These are phyloP conservation scores for Annulohypoxylon truncatum DNA, from an alignment of 2,329 filamentous ascomycete genomes.

Conservation along the genomic window DNA sequence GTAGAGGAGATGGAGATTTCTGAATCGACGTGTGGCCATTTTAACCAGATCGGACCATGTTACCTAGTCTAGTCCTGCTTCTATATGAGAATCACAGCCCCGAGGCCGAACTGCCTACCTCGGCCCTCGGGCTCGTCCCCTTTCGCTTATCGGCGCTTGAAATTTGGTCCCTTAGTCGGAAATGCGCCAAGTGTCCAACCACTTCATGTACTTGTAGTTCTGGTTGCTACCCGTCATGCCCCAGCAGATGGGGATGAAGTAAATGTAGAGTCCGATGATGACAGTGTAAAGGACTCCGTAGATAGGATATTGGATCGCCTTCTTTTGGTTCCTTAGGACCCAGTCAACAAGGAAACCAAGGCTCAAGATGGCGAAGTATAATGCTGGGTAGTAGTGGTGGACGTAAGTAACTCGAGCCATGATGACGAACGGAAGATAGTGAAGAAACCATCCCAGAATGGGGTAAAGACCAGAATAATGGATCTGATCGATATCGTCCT, in stretches of 20 bases:
- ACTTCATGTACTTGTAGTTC: slow-evolving; percentile 92
- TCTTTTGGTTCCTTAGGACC: slow-evolving; percentile 75
- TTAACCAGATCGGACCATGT: slow-evolving; percentile 25
- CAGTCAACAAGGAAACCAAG: slow-evolving; percentile 92
- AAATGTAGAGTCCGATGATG: slow-evolving; percentile 84
- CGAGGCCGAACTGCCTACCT: slow-evolving; percentile 9
- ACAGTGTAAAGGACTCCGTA: slow-evolving; percentile 79
- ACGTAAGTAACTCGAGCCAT: slow-evolving; percentile 99
- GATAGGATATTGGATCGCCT: slow-evolving; percentile 72
- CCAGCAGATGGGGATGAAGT: slow-evolving; percentile 95
- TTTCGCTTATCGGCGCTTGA: background rate
- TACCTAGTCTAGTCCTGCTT: slow-evolving; percentile 12
- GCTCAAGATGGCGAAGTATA: slow-evolving; percentile 95
- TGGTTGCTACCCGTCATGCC: slow-evolving; percentile 89
- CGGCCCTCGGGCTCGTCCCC: slow-evolving; percentile 6
- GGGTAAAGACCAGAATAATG: slow-evolving; percentile 95
- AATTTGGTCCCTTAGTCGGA: slow-evolving; percentile 65
- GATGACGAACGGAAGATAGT: slow-evolving; percentile 94
- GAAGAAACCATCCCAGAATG: slow-evolving; percentile 91
- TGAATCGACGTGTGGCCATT: slow-evolving; percentile 12
- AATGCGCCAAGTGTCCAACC: slow-evolving; percentile 89
- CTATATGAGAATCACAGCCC: slow-evolving; percentile 22
- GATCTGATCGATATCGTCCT: slow-evolving; percentile 88
- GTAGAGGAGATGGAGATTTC: slow-evolving; percentile 34
- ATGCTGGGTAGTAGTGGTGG: slow-evolving; percentile 97